phyloP scores from a whole-genome alignment of 805 yeast species.

The Wickerhamiella occidentalis region DNA sequence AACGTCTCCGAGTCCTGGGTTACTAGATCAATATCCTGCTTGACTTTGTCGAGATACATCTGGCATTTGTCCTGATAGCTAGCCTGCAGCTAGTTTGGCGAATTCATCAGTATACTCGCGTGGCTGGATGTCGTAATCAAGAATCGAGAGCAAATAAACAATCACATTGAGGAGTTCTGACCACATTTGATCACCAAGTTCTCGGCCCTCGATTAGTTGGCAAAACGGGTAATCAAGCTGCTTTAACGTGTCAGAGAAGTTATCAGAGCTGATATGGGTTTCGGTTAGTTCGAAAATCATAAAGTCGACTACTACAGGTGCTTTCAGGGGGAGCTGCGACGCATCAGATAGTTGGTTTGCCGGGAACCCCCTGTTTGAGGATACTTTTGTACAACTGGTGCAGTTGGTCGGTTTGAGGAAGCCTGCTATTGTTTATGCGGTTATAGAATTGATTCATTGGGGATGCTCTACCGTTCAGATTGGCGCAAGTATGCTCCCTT shows the following conservation, averaged over 20 bases:
- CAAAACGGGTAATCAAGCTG: background rate
- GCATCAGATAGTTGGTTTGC: background rate
- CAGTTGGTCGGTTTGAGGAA: background rate
- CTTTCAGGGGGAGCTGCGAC: background rate
- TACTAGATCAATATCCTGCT: background rate
- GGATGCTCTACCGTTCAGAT: too few species aligned
- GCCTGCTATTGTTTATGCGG: background rate
- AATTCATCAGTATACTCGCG: background rate
- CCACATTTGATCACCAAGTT: background rate
- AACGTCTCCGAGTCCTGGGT: background rate
- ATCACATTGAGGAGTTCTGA: background rate
- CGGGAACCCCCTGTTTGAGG: background rate
- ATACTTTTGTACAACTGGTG: background rate
- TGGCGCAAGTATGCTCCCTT: background rate
- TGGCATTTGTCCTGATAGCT: background rate
- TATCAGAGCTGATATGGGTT: background rate
- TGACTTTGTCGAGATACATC: background rate
- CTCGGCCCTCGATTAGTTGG: background rate
- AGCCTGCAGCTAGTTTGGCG: background rate
- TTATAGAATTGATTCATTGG: background rate
- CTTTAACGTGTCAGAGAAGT: background rate
- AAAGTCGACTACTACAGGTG: background rate
- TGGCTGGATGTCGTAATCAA: background rate
- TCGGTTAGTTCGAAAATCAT: background rate
- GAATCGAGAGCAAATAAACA: background rate